Conservation (phyloP, 306 rosid species). For the Acmispon strigosus region DNA sequence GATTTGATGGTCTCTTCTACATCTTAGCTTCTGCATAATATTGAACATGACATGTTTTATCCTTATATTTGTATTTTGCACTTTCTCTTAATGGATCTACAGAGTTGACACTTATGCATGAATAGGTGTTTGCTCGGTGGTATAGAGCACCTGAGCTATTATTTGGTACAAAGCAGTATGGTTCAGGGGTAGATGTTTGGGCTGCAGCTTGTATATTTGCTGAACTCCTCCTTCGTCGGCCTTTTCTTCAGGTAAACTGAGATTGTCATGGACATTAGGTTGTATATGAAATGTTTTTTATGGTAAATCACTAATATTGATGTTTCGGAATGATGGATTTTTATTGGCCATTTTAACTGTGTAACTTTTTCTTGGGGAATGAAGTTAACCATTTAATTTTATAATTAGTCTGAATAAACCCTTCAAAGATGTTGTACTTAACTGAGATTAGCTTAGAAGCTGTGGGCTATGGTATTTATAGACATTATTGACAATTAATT, state of each 20-base stretch:
- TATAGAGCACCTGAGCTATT: slow-evolving; percentile 97
- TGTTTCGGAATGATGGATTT: neutral
- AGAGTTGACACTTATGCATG: slow-evolving; percentile 9
- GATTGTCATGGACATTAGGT: neutral
- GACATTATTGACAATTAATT: neutral
- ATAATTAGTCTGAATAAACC: neutral
- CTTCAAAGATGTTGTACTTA: neutral
- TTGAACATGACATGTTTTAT: neutral
- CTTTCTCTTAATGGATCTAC: slow-evolving; percentile 12
- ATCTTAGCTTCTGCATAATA: slow-evolving; percentile 4
- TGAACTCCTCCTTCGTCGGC: slow-evolving; percentile 85
- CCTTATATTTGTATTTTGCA: neutral
- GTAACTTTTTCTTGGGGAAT: neutral
- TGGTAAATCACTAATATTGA: neutral
- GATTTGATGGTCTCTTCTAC: slow-evolving; percentile 8
- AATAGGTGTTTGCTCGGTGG: slow-evolving; percentile 95
- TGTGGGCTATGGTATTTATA: slow-evolving; percentile 13
- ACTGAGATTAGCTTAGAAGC: neutral
- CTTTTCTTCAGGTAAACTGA: slow-evolving; percentile 77
- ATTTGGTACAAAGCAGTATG: slow-evolving; percentile 93
- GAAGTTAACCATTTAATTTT: neutral
- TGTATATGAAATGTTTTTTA: neutral
- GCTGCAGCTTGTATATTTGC: slow-evolving; percentile 98
- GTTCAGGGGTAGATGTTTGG: slow-evolving; percentile 97
- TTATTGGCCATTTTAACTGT: neutral